Conservation (phyloP, 371 early-diverging fungal genomes). For the Mortierella sp. region DNA sequence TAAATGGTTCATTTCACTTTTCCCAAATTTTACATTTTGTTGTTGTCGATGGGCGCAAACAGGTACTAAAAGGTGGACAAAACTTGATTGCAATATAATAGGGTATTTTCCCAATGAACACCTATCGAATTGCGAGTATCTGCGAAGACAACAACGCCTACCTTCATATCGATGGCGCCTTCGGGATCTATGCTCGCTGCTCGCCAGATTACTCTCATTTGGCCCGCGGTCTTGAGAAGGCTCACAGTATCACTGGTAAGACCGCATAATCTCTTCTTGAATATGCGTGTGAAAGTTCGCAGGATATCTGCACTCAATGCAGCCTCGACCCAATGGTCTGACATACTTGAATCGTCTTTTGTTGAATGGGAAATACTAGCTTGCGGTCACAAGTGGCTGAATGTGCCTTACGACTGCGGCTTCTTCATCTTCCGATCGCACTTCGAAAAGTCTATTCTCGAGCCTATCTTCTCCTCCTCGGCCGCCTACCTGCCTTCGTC, state of each 20-base stretch:
- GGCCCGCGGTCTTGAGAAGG: constrained; percentile 56
- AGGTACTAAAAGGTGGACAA: neutral
- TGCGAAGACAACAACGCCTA: constrained; percentile 43
- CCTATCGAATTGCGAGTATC: constrained; percentile 35
- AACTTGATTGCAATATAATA: neutral
- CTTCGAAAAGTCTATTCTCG: constrained; percentile 44
- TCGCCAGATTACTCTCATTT: constrained; percentile 43
- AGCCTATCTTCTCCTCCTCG: constrained; percentile 35
- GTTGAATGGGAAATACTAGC: constrained; percentile 10
- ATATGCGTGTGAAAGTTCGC: neutral
- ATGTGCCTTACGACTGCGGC: constrained; percentile 67
- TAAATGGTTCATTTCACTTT: neutral
- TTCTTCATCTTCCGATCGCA: constrained; percentile 54
- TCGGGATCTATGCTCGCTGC: constrained; percentile 54
- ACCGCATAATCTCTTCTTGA: neutral
- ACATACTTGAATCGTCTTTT: neutral
- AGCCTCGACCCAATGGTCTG: neutral
- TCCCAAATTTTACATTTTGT: neutral
- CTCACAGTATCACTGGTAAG: constrained; percentile 62
- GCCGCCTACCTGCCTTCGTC: constrained; percentile 44
- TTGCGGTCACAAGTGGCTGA: constrained; percentile 65
- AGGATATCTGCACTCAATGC: neutral
- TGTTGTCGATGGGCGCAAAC: neutral
- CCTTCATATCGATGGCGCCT: constrained; percentile 58
- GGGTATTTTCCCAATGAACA: constrained; percentile 45